A percentile compares a stretch with the other conserved stretches of the same genome.
phyloP scores from a whole-genome alignment of 352 stramenopile species.

The Phytophthora quininea region DNA sequence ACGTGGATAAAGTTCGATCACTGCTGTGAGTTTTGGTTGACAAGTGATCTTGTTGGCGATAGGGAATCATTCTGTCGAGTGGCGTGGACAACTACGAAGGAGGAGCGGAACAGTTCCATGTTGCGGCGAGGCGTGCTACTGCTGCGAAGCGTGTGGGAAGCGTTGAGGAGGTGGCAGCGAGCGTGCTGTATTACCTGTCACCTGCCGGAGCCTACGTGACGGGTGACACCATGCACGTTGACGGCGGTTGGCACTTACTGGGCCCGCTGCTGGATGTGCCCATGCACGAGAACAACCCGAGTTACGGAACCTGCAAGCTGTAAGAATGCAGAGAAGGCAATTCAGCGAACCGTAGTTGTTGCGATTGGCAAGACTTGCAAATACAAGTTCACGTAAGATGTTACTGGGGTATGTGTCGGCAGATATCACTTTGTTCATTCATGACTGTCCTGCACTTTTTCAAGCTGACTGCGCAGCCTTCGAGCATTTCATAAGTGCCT shows the following conservation, averaged over 20 bases:
- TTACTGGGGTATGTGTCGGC: neutral
- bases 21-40: constrained; percentile 20
- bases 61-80: constrained; percentile 83
- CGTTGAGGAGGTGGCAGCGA: constrained; percentile 89
- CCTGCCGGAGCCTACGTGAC: constrained; percentile 92
- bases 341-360: constrained; percentile 37
- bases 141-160: constrained; percentile 88
- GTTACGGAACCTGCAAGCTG: constrained; percentile 83
- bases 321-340: constrained; percentile 71
- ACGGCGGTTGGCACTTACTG: constrained; percentile 82
- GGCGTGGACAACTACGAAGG: constrained; percentile 91
- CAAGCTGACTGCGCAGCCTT: no score
- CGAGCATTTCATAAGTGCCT: no score
- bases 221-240: constrained; percentile 87
- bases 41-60: constrained; percentile 15
- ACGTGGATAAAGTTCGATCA: constrained; percentile 39
- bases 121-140: constrained; percentile 79
- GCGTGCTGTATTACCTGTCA: constrained; percentile 92
- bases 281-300: constrained; percentile 73
- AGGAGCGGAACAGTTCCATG: constrained; percentile 85
- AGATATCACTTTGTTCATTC: neutral
- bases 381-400: no score
- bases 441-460: neutral
- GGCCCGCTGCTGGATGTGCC: constrained; percentile 79
- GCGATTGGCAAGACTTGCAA: neutral